Percentiles rank a stretch among this genome's conserved stretches.
phyloP scores from a whole-genome alignment of 805 yeast species.

The Nadsonia fulvescens region DNA sequence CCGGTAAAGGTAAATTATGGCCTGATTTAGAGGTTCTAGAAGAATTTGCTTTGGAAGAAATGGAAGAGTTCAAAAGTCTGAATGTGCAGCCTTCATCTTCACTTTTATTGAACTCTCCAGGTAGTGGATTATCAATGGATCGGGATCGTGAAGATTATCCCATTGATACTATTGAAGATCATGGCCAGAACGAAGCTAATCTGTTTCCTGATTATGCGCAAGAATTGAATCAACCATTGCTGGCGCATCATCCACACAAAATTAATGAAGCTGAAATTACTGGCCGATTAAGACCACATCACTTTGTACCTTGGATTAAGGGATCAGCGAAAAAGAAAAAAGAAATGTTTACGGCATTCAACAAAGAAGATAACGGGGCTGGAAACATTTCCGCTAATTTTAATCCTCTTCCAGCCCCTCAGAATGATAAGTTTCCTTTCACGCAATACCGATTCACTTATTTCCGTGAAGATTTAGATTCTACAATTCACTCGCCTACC shows the following conservation, averaged over 20 bases:
- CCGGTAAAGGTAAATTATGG: conserved; percentile 33
- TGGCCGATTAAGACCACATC: conserved; percentile 61
- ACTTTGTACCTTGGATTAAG: conserved; percentile 51
- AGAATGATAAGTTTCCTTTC: too few relatives aligned
- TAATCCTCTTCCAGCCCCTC: too few relatives aligned
- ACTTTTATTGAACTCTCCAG: too few relatives aligned
- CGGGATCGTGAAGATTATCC: conserved; percentile 4
- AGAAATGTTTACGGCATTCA: conserved; percentile 1
- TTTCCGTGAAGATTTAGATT: conserved; percentile 73
- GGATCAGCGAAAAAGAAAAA: conserved; percentile 1
- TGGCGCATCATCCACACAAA: conserved; percentile 15
- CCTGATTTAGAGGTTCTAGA: conserved; percentile 66
- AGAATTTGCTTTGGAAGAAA: conserved; percentile 62
- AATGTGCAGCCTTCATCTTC: too few relatives aligned
- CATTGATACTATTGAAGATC: conserved; percentile 4
- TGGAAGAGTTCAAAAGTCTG: conserved; percentile 28
- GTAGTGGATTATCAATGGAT: too few relatives aligned
- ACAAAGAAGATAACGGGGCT: conserved; percentile 5
- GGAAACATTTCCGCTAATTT: conserved; percentile 7
- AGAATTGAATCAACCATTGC: too few relatives aligned
- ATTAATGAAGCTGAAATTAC: conserved; percentile 26
- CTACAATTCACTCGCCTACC: conserved; percentile 81
- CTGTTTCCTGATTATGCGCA: too few relatives aligned
- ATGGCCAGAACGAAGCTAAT: too few relatives aligned
- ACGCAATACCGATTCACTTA: conserved; percentile 70